Conservation (phyloP, 495 filamentous ascomycete genomes). For the Neurospora sp. region DNA sequence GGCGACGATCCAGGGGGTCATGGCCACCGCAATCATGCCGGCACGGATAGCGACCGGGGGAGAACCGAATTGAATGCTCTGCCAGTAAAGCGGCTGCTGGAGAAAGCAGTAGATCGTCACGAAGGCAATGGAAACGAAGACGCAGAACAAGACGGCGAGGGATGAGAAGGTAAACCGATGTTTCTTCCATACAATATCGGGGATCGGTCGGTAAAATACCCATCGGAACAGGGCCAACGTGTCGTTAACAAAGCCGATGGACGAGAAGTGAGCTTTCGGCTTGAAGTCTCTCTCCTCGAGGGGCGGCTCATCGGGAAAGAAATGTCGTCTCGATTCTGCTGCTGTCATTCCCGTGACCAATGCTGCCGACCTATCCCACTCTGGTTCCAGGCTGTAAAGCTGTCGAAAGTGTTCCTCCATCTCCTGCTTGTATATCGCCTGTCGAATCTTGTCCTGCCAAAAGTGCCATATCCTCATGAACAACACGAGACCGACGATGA, state of each 20-base stretch:
- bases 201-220: constrained; percentile 78
- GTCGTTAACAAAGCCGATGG: constrained; percentile 62
- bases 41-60: constrained; percentile 82
- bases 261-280: constrained; percentile 58
- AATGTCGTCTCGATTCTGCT: constrained; percentile 44
- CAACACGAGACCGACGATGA: constrained; percentile 53
- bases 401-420: constrained; percentile 46
- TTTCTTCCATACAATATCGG: constrained; percentile 51
- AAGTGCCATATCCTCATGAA: constrained; percentile 67
- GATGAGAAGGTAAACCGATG: constrained; percentile 66
- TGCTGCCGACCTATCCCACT: constrained; percentile 57
- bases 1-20: constrained; percentile 89
- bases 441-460: constrained; percentile 80
- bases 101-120: constrained; percentile 73
- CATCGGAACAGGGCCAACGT: constrained; percentile 67
- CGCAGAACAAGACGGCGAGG: constrained; percentile 54
- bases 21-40: constrained; percentile 87
- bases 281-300: constrained; percentile 42
- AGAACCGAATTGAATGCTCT: constrained; percentile 73
- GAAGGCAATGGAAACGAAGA: constrained; percentile 55
- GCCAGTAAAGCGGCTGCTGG: constrained; percentile 75
- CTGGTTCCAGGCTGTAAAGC: constrained; percentile 44
- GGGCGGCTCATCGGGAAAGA: constrained; percentile 52
- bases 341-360: constrained; percentile 53
- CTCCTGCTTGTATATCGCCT: constrained; percentile 71